A percentile compares a stretch with the other conserved stretches of the same genome.
Evolutionary conservation across 2,329 filamentous ascomycete species (phyloP).

Genomic region (Fusarium caatingaense): DNA sequence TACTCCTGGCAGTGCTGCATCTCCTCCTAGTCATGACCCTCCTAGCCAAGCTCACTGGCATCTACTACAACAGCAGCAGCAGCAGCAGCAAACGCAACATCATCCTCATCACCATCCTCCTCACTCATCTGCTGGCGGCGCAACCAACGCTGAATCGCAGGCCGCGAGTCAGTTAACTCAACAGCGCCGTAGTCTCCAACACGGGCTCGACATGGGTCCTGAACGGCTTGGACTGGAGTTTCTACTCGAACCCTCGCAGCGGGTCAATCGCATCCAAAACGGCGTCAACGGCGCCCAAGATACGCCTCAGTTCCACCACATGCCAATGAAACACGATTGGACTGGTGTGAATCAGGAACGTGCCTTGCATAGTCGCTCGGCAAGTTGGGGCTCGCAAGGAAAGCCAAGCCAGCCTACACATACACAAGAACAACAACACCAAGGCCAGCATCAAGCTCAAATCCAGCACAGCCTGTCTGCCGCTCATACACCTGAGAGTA

Average conservation of each 20-base stretch:
- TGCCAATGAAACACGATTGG: conserved; percentile 65
- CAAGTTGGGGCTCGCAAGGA: conserved; percentile 43
- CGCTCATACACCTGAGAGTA: conserved; percentile 39
- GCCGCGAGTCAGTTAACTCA: conserved; percentile 53
- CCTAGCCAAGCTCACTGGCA: conserved; percentile 32
- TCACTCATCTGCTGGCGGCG: conserved; percentile 3
- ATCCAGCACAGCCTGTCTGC: conserved; percentile 31
- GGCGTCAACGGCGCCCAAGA: conserved; percentile 62
- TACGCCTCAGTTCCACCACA: conserved; percentile 56
- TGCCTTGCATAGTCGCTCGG: conserved; percentile 38
- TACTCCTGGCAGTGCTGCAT: conserved; percentile 42
- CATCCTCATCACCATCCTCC: conserved; percentile 24
- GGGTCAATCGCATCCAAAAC: conserved; percentile 63
- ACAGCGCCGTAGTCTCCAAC: conserved; percentile 62
- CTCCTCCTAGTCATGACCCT: conserved; percentile 41
- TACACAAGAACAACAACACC: conserved; percentile 36
- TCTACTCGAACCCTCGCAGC: conserved; percentile 71
- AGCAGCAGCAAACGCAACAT: conserved; percentile 20
- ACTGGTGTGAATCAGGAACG: conserved; percentile 48
- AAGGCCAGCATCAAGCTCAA: conserved; percentile 21
- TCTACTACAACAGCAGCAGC: conserved; percentile 27
- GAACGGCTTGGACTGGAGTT: conserved; percentile 81
- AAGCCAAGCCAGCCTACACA: conserved; percentile 26
- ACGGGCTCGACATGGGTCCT: conserved; percentile 69
- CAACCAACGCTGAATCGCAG: conserved; percentile 26